These are phyloP conservation scores for Podila clonocystis DNA, from an alignment of 192 early-diverging fungal species.

Conservation along the genomic window DNA sequence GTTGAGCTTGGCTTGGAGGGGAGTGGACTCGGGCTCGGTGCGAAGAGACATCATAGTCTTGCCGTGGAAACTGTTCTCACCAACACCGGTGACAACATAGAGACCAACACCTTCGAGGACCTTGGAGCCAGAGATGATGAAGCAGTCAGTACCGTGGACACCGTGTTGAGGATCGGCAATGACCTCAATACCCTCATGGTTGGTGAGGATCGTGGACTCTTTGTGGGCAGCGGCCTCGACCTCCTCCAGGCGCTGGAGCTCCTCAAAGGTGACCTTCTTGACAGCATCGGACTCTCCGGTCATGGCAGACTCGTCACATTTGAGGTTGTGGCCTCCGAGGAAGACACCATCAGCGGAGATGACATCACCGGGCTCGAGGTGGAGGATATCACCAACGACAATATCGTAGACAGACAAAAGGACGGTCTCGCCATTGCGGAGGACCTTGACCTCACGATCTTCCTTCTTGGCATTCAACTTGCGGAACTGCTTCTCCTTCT, in stretches of 20 bases:
- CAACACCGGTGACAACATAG: conserved; percentile 88
- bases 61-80: conserved; percentile 90
- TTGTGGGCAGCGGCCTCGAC: conserved; percentile 6
- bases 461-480: conserved; percentile 88
- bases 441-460: conserved; percentile 79
- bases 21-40: conserved; percentile 87
- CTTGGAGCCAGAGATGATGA: conserved; percentile 94
- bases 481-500: conserved; percentile 90
- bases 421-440: conserved; percentile 73
- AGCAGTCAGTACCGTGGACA: conserved; percentile 68
- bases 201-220: conserved; percentile 41
- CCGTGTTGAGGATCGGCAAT: conserved; percentile 30
- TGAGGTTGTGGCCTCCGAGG: conserved; percentile 81
- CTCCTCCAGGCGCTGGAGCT: conserved; percentile 32
- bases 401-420: conserved; percentile 83
- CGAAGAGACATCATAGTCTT: conserved; percentile 89
- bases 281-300: conserved; percentile 97
- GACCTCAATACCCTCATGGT: conserved; percentile 25
- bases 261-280: conserved; percentile 73
- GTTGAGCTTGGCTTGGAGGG: conserved; percentile 92
- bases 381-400: conserved; percentile 90
- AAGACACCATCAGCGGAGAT: conserved; percentile 92
- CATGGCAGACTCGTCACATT: conserved; percentile 91
- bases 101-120: conserved; percentile 89
- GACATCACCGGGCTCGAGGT: conserved; percentile 93